phyloP scores from a whole-genome alignment of 164 flowering plant genomes.

The Umbellularia californica region DNA sequence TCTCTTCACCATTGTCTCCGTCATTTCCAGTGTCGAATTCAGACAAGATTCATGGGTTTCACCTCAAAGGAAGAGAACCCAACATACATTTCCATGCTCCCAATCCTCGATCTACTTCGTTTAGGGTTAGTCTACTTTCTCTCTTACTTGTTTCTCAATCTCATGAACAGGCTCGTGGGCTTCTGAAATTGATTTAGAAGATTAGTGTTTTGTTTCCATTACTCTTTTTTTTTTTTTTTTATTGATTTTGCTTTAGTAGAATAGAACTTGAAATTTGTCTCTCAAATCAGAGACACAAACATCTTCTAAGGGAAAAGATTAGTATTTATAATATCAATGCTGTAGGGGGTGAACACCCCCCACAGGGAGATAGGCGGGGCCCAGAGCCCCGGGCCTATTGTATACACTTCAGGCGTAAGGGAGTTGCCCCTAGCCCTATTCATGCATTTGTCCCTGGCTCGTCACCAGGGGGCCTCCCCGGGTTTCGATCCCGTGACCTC shows the following conservation, averaged over 20 bases:
- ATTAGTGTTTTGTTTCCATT: background rate
- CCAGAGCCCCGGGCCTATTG: no score
- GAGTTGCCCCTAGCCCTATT: no score
- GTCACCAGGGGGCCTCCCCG: no score
- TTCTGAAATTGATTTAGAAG: background rate
- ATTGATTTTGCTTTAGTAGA: background rate
- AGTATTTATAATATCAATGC: background rate
- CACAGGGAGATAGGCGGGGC: no score
- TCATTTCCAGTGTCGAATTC: constrained; percentile 7
- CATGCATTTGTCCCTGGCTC: no score
- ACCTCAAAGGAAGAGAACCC: constrained; percentile 13
- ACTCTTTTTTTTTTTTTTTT: background rate
- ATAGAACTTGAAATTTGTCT: background rate
- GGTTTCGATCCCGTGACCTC: no score
- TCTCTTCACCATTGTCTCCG: constrained; percentile 6
- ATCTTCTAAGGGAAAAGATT: background rate
- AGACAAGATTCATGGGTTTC: constrained; percentile 16
- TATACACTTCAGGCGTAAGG: no score
- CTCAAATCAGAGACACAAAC: background rate
- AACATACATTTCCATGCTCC: constrained; percentile 13
- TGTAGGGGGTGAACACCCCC: no score
- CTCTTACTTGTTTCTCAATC: background rate
- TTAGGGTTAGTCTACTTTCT: constrained; percentile 23
- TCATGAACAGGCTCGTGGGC: background rate
- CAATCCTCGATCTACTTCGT: constrained; percentile 20